Conservation (phyloP, 805 yeast species). For the Yarrowia sp. region DNA sequence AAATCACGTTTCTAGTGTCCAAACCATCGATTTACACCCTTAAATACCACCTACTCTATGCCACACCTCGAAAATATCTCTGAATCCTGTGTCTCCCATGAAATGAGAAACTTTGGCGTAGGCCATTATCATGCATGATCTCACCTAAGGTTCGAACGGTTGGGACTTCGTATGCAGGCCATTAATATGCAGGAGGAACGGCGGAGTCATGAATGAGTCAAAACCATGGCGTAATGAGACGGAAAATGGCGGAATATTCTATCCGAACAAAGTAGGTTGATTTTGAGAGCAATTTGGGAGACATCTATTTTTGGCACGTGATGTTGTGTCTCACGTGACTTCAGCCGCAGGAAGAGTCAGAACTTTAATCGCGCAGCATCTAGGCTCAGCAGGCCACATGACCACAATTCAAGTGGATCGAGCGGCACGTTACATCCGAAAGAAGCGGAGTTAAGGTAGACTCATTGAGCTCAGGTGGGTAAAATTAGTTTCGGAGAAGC, state of each 20-base stretch:
- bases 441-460: background rate
- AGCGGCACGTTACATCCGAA: background rate
- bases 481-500: background rate
- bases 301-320: background rate
- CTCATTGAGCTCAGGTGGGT: background rate
- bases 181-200: background rate
- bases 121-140: background rate
- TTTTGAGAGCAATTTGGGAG: background rate
- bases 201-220: background rate
- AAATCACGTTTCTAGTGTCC: background rate
- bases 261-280: background rate
- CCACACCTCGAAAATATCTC: background rate
- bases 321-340: background rate
- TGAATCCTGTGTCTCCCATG: background rate
- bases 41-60: background rate
- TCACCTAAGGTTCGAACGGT: conserved; percentile 1
- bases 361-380: background rate
- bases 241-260: no score
- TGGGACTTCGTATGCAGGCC: conserved; percentile 11
- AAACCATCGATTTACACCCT: background rate
- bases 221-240: no score
- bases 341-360: background rate
- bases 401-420: background rate
- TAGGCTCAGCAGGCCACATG: conserved; percentile 2
- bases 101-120: background rate